Percentiles rank a stretch among this genome's conserved stretches.
phyloP scores from a whole-genome alignment of 148 eudicot species.

The Nepenthes mirabilis region DNA sequence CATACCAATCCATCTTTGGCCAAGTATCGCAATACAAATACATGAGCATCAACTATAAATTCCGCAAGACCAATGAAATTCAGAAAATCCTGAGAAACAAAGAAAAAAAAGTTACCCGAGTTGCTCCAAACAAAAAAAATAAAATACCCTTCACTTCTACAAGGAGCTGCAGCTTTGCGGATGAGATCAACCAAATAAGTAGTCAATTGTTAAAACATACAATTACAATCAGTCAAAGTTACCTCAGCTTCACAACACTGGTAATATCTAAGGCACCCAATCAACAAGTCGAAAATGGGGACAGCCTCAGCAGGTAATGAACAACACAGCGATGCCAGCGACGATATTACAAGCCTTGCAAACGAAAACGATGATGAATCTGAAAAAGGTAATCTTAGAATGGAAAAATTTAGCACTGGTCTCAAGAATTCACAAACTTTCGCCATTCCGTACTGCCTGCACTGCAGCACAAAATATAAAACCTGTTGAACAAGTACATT shows the following conservation, averaged over 20 bases:
- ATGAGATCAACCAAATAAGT: neutral
- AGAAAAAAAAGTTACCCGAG: neutral
- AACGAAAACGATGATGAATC: slow-evolving; percentile 29
- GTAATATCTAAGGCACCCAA: slow-evolving; percentile 30
- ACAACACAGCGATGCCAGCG: slow-evolving; percentile 63
- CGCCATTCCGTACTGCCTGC: slow-evolving; percentile 42
- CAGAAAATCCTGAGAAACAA: slow-evolving; percentile 34
- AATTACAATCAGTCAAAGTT: slow-evolving; percentile 15
- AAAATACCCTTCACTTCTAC: neutral
- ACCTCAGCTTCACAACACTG: slow-evolving; percentile 44
- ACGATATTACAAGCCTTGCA: slow-evolving; percentile 33
- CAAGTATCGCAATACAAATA: slow-evolving; percentile 40
- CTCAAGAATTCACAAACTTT: slow-evolving; percentile 63
- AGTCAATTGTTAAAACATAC: neutral
- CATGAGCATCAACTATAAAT: slow-evolving; percentile 46
- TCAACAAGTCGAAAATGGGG: slow-evolving; percentile 56
- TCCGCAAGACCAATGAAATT: slow-evolving; percentile 29
- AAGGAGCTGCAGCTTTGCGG: neutral
- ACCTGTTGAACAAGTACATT: slow-evolving; percentile 64
- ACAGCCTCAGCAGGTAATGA: slow-evolving; percentile 44
- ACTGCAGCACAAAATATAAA: slow-evolving; percentile 43
- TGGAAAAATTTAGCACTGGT: slow-evolving; percentile 52
- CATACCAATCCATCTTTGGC: slow-evolving; percentile 47
- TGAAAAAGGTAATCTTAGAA: slow-evolving; percentile 33
- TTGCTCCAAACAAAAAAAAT: neutral